These are phyloP conservation scores for Theileria annulata DNA, from an alignment of 169 alveolate species.

Conservation along the genomic window DNA sequence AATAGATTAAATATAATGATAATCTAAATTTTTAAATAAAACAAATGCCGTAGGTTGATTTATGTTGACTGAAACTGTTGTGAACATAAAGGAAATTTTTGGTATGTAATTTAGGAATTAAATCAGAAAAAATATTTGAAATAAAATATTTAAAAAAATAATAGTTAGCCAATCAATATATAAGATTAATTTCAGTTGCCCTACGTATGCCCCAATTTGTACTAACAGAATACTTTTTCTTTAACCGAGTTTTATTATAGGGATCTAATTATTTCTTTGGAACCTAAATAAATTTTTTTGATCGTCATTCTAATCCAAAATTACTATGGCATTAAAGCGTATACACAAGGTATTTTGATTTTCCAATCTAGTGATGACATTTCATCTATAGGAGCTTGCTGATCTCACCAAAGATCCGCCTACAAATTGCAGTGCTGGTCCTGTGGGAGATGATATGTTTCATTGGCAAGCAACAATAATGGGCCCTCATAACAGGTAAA, in stretches of 20 bases:
- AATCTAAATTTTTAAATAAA: conserved; percentile 17
- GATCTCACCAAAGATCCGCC: conserved; percentile 99
- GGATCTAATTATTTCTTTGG: conserved; percentile 8
- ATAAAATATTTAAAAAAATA: conserved; percentile 22
- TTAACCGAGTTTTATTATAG: background rate
- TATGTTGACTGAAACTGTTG: conserved; percentile 20
- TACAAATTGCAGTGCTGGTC: conserved; percentile 98
- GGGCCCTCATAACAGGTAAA: conserved; percentile 96
- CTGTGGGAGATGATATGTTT: conserved; percentile 96
- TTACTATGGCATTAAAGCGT: conserved; percentile 88
- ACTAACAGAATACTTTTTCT: background rate
- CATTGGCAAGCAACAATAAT: conserved; percentile 99
- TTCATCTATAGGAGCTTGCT: conserved; percentile 87
- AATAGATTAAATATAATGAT: conserved; percentile 6
- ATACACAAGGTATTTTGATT: conserved; percentile 81
- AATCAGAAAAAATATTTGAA: conserved; percentile 6
- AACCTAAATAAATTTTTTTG: background rate
- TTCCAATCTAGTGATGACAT: background rate
- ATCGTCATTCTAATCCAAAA: conserved; percentile 2
- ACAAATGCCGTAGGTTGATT: background rate
- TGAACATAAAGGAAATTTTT: conserved; percentile 14
- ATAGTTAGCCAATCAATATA: background rate
- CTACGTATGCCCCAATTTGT: conserved; percentile 54
- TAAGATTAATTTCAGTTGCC: conserved; percentile 14
- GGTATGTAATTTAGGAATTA: conserved; percentile 14